Conservation (phyloP, 768 basidiomycete genomes). For the Pilatotrama ljubarskyi region DNA sequence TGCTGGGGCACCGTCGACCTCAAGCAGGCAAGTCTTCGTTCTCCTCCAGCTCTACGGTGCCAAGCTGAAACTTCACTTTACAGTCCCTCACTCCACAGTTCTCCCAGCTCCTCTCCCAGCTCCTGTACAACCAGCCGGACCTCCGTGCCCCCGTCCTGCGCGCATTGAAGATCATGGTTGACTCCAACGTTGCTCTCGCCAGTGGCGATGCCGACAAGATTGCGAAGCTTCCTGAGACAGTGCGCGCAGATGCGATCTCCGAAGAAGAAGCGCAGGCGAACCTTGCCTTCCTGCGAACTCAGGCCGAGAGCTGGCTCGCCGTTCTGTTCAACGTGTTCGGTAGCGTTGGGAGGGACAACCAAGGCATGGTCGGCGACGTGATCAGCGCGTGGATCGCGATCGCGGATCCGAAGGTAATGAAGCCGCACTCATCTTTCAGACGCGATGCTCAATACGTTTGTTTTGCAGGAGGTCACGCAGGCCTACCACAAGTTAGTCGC, state of each 20-base stretch:
- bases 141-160: conserved; percentile 82
- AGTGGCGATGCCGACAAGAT: conserved; percentile 35
- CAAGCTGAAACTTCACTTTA: not conserved
- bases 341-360: conserved; percentile 69
- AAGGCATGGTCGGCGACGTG: conserved; percentile 83
- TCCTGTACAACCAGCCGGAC: conserved; percentile 87
- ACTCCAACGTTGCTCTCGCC: conserved; percentile 66
- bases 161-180: conserved; percentile 78
- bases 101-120: conserved; percentile 86
- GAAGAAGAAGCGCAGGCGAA: conserved; percentile 64
- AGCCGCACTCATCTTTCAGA: not conserved
- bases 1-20: conserved; percentile 82
- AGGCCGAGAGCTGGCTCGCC: conserved; percentile 91
- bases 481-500: conserved; percentile 79
- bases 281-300: conserved; percentile 66
- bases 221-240: conserved; percentile 31
- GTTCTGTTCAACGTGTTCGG: conserved; percentile 98
- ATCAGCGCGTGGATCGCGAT: conserved; percentile 86
- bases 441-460: not conserved
- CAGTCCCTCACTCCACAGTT: conserved; percentile 78
- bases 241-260: conserved; percentile 42
- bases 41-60: not conserved
- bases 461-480: conserved; percentile 64
- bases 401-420: conserved; percentile 65
- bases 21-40: conserved; percentile 49